Base-by-base conservation (phyloP, 2,329 filamentous ascomycete species). In the Xylaria sp. region DNA sequence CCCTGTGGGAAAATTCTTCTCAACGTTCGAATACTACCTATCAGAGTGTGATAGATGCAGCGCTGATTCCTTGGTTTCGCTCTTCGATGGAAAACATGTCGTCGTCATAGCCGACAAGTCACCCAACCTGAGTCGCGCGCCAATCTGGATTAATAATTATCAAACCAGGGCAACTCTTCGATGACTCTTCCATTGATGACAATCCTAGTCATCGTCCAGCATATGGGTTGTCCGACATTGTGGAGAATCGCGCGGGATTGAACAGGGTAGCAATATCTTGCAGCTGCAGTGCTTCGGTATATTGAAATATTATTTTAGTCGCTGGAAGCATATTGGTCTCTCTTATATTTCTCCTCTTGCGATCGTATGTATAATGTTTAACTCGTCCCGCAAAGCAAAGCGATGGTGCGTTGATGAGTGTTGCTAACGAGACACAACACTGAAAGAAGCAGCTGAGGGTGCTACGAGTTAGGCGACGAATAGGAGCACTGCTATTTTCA, bases 401-500 rank as follows among this genome's bases (percentile, higher is more conserved):
- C 23, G 38, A 66, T 66, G 38, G 48, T 36, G 49, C n/a, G 26
- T 53, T 66, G 53, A 54, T 63, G 63, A 60, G 59, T 61, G 57
- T 60, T 65, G 46, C 56, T 15, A 60, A 58, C 49, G n/a, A 38
- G 31, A 36, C 9, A 44, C 13, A 15, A 23, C 26, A 42, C 66
- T 61, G 59, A 38, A 59, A 56, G 46, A 68, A 69, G 54, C 66
- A 69, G 69, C 69, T 71, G 64, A 68, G 46, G 31, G 23, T 10
- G 38, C 57, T 48, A 42, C 17, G 56, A 67, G 61, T 71, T 69
- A 71, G 69, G 69, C 69, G 69, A 63, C 69, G 69, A 71, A 71
- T 71, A 17, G 60, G 69, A 67, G 58, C 38, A 40, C 56, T 63
- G 60, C 61, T 71, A 71, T 71, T 71, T 69, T 71, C 69, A 69